Base-by-base conservation (phyloP, 2,329 filamentous ascomycete species). In the Ophiostoma triangulosporum region DNA sequence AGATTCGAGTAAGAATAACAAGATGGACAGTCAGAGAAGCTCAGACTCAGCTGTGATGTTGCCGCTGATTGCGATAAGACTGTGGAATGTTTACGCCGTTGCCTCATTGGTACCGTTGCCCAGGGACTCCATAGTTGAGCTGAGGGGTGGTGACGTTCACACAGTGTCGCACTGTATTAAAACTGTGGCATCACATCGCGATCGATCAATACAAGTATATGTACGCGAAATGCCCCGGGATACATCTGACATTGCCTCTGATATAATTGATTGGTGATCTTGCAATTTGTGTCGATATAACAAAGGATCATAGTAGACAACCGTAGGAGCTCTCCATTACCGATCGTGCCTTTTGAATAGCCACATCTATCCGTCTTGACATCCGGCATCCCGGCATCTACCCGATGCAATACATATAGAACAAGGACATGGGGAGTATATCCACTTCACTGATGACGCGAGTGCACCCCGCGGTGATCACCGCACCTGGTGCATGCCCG, bases 1-100 rank as follows among this genome's bases (percentile, higher is more conserved):
- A 36, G 24, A 17, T 22, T 14, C 7, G 4, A 22, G 22, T 20
- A 31, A 24, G 9, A 22, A 38, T n/a, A n/a, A n/a, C n/a, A 22
- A 17, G 14, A 6, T 8, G 26, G 12, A 27, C 27, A 27, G 20
- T 8, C 29, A 24, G 35, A 45, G 14, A 22, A 20, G 14, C 17
- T 9, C 48, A 46, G 27, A 15, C 14, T 35, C 35, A 36, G 20
- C 9, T 6, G 17, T 7, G n/a, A 36, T 12, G 15, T 35, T 7
- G n/a, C 20, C n/a, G n/a, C 48, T 29, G 32, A 36, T 45, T 27
- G 52, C 15, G 26, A 38, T 32, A 31, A 26, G 49, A 26, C 36
- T 43, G 33, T 52, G 48, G 53, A 46, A 54, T 57, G 57, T 59
- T 59, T 59, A 59, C 57, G 48, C 36, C 9, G 53, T 58, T 59